Percentiles rank a stretch among this genome's conserved stretches.
Conservation (phyloP, 73 alveolate species). For the Stentor roeselii region DNA sequence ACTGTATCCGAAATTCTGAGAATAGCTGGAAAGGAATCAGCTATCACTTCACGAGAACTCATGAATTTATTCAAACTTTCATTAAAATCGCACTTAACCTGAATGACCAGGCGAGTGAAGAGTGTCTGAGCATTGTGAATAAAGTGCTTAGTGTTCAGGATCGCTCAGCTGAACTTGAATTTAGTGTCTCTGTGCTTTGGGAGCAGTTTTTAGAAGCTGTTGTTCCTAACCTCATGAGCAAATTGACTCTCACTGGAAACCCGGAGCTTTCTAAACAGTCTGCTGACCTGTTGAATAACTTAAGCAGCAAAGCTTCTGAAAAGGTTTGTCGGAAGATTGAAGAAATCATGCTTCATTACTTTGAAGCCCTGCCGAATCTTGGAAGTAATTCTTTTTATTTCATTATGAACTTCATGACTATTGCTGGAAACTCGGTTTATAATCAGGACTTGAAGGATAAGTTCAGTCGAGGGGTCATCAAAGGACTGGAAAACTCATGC, state of each 20-base stretch:
- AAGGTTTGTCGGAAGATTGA: neutral
- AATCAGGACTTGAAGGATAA: neutral
- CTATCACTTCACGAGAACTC: neutral
- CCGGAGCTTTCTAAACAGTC: neutral
- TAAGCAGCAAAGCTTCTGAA: neutral
- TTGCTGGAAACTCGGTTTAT: neutral
- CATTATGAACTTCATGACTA: neutral
- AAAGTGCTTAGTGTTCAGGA: neutral
- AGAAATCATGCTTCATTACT: neutral
- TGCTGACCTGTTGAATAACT: neutral
- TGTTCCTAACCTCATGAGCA: neutral
- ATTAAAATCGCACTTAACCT: neutral
- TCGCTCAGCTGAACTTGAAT: neutral
- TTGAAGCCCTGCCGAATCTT: slow-evolving; percentile 6
- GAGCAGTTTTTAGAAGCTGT: neutral
- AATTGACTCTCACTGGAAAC: neutral
- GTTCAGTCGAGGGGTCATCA: neutral
- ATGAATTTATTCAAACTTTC: neutral
- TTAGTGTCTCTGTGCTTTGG: neutral
- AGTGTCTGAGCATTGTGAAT: slow-evolving; percentile 14
- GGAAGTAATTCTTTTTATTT: neutral
- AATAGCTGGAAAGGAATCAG: neutral
- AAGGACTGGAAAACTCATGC: neutral
- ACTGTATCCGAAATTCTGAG: neutral
- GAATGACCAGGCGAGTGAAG: neutral